Evolutionary conservation across 441 rosid genomes (phyloP).

Genomic region (Populus hybrid): DNA sequence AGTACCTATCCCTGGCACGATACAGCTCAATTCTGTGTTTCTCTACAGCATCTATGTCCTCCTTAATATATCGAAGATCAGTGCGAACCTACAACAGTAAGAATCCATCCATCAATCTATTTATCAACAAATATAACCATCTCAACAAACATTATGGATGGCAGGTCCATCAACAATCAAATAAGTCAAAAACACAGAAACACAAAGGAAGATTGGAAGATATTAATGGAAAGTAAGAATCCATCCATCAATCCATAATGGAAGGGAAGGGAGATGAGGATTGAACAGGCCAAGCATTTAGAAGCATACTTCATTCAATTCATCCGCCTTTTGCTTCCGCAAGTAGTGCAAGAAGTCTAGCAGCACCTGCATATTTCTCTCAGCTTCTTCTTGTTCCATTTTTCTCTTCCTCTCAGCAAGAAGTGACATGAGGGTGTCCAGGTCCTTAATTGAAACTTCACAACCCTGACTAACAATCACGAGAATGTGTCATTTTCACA

Average conservation of each 20-base stretch:
- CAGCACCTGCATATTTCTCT: conserved; percentile 97
- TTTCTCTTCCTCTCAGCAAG: conserved; percentile 93
- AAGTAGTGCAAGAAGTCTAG: conserved; percentile 84
- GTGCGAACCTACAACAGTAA: conserved; percentile 57
- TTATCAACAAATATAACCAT: not conserved
- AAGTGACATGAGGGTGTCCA: conserved; percentile 65
- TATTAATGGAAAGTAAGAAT: not conserved
- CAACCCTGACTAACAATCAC: conserved; percentile 74
- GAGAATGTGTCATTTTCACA: conserved; percentile 26
- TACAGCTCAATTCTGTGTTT: conserved; percentile 83
- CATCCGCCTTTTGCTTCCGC: conserved; percentile 88
- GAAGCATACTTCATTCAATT: conserved; percentile 73
- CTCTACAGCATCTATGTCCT: conserved; percentile 88
- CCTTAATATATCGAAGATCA: conserved; percentile 88
- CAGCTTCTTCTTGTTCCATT: conserved; percentile 99
- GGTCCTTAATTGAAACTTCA: conserved; percentile 85
- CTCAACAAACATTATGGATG: conserved; percentile 4
- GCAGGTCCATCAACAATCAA: not conserved
- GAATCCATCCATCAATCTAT: not conserved
- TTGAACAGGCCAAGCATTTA: conserved; percentile 1
- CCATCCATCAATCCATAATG: not conserved
- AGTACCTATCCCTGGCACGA: conserved; percentile 76
- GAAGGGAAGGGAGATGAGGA: not conserved
- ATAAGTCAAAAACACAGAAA: not conserved
- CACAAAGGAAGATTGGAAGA: not conserved